These are phyloP conservation scores for Aspergillus conjunctus DNA, from an alignment of 495 filamentous ascomycete genomes.

Conservation along the genomic window DNA sequence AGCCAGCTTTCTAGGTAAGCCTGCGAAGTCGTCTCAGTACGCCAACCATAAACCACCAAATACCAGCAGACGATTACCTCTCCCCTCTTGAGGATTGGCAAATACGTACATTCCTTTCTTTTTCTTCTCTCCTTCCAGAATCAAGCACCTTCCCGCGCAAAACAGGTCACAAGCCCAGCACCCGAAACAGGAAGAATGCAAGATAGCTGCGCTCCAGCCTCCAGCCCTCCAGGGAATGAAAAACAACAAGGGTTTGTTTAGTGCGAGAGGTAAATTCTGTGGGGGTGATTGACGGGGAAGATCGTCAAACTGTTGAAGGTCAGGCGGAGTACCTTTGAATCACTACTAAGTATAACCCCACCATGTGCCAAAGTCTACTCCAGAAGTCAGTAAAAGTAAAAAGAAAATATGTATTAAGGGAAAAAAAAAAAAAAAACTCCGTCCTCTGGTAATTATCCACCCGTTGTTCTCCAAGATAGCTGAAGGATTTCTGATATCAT, in stretches of 20 bases:
- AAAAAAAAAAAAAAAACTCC: neutral
- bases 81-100: neutral
- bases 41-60: neutral
- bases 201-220: neutral
- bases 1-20: no score
- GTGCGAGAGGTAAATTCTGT: neutral
- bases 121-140: slow-evolving; percentile 6
- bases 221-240: neutral
- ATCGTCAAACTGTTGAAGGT: slow-evolving; percentile 1
- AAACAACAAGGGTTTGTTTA: neutral
- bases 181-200: neutral
- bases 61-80: neutral
- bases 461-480: neutral
- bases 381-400: no score
- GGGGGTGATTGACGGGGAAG: neutral
- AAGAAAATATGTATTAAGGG: neutral
- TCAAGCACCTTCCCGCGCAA: neutral
- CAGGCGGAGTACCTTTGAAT: neutral
- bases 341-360: neutral
- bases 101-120: neutral
- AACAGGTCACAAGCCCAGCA: neutral
- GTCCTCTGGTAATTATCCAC: no score
- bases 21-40: no score
- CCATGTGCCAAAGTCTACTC: neutral
- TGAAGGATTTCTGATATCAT: slow-evolving; percentile 19